Evolutionary conservation across 768 basidiomycete species (phyloP), one percentile per base, ranked within the genome.

Genomic region (Boletus insuetus): DNA sequence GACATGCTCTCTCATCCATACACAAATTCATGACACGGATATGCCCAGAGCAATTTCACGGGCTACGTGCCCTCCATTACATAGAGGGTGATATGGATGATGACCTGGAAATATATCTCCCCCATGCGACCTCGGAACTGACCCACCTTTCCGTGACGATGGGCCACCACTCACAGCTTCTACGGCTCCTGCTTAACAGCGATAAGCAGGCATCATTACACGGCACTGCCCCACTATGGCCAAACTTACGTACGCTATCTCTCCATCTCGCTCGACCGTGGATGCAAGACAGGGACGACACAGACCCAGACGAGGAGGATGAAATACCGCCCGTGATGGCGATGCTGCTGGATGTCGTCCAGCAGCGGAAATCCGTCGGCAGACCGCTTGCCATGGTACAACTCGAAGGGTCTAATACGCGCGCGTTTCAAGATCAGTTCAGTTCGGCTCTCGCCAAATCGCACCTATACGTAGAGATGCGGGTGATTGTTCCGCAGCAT

Each of bases 81-180:
- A 69, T 72, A 52, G 69, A 70, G 46, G 71, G 69, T 52, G 63
- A 69, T 22, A 72, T 70, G 60, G 70, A 70, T 47, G 69, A 72
- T 46, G 69, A 70, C 42, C 60, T 70, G 38, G 69, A 72, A 65
- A 69, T 70, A 57, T 70, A 72, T 19, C 69, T 70, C 39, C 65
- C 71, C 0, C 53, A 60, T 42, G 64, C 64, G 39, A 67, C 75
- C 17, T 70, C 75, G 49, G 67, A 67, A 29, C 64, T 76, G 45
- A 71, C 55, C 9, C 64, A 75, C 49, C 66, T 75, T 22, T 69
- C 71, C 14, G 58, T 72, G 24, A 70, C 71, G 48, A 69, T 70
- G 48, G 66, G 64, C 13, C 61, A 62, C 32, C 70, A 71, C 55
- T 63, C 66, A 46, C 69, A 70, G 50, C 63, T 72, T 6, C 51